Evolutionary conservation across 805 yeast species (phyloP).

Genomic region (Candida ulmi): DNA sequence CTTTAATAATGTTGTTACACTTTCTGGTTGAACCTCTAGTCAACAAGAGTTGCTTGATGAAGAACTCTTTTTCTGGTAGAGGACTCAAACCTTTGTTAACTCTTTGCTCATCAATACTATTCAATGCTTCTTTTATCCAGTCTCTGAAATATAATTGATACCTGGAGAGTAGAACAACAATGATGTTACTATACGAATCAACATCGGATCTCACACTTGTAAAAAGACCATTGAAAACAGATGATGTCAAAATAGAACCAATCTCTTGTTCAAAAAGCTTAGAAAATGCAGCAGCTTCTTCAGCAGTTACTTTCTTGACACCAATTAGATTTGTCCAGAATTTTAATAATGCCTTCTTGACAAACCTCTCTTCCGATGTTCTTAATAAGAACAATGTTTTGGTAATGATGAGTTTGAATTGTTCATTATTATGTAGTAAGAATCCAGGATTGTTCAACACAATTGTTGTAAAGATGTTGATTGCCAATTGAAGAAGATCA

Average conservation of each 20-base stretch:
- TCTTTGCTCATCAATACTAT: constrained; percentile 25
- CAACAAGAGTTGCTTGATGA: constrained; percentile 49
- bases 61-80: constrained; percentile 31
- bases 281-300: constrained; percentile 33
- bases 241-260: constrained; percentile 27
- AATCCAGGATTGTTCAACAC: constrained; percentile 45
- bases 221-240: constrained; percentile 38
- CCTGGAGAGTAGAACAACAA: constrained; percentile 44
- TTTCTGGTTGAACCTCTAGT: constrained; percentile 59
- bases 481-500: constrained; percentile 47
- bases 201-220: constrained; percentile 53
- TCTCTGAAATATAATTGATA: constrained; percentile 40
- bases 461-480: constrained; percentile 46
- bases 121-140: constrained; percentile 38
- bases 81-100: constrained; percentile 18
- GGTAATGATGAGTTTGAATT: constrained; percentile 21
- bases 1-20: constrained; percentile 51
- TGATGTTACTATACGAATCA: constrained; percentile 48
- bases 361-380: constrained; percentile 41
- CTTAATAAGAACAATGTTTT: constrained; percentile 25
- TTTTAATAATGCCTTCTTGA: constrained; percentile 42
- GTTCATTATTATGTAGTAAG: constrained; percentile 30
- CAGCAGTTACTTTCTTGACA: constrained; percentile 39
- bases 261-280: constrained; percentile 24
- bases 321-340: constrained; percentile 47